Conservation (phyloP, 345 rosid genomes). For the Ricinus communis region DNA sequence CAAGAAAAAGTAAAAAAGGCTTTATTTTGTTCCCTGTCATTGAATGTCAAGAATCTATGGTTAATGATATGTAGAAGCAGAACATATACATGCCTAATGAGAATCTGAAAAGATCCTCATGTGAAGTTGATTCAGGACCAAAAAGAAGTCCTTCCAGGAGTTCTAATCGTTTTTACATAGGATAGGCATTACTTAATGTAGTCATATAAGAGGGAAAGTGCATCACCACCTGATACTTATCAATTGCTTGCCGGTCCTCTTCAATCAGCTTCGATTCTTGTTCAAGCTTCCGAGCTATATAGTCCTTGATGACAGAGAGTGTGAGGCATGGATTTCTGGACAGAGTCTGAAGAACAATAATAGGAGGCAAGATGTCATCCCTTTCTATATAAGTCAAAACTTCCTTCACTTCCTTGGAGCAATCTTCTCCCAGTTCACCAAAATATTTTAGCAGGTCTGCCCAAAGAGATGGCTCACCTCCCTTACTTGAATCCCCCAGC, state of each 20-base stretch:
- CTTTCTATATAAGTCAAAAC: conserved; percentile 84
- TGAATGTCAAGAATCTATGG: not conserved
- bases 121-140: not conserved
- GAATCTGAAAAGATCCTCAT: not conserved
- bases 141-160: no score
- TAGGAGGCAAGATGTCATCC: conserved; percentile 95
- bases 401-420: conserved; percentile 95
- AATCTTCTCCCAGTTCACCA: conserved; percentile 98
- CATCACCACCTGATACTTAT: conserved; percentile 80
- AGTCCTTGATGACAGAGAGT: conserved; percentile 93
- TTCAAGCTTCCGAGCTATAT: conserved; percentile 91
- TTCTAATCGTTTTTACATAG: not conserved
- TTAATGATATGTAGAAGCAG: not conserved
- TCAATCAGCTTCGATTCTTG: conserved; percentile 92
- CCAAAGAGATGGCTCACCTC: conserved; percentile 97
- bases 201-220: conserved; percentile 14
- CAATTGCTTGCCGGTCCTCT: conserved; percentile 87
- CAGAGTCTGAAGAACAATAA: conserved; percentile 87
- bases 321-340: conserved; percentile 94
- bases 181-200: not conserved
- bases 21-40: not conserved
- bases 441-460: conserved; percentile 95
- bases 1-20: not conserved
- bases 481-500: conserved; percentile 86
- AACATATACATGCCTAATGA: not conserved